Percentiles rank a stretch among this genome's conserved stretches.
phyloP scores from a whole-genome alignment of 1,139 yeast species.

The Pneumocystis canis region DNA sequence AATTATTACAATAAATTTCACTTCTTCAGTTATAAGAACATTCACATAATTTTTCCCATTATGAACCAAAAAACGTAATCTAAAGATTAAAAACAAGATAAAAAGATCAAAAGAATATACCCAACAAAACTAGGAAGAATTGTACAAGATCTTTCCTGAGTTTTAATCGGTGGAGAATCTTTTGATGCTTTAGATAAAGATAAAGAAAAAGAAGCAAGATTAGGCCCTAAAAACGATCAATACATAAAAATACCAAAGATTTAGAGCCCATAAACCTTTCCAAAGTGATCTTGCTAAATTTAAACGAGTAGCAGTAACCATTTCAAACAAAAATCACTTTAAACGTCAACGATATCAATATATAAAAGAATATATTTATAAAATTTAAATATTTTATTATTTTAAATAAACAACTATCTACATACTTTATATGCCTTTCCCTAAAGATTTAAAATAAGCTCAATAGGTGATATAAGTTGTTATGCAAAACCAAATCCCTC shows the following conservation, averaged over 20 bases:
- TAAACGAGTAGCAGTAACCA: neutral
- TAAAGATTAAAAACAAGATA: neutral
- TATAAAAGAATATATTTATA: neutral
- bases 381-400: neutral
- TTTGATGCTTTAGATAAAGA: conserved; percentile 76
- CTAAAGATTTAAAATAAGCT: neutral
- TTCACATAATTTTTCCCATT: conserved; percentile 92
- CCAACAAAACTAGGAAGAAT: conserved; percentile 93
- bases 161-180: conserved; percentile 73
- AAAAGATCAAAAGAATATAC: conserved; percentile 29
- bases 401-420: neutral
- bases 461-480: conserved; percentile 1
- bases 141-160: conserved; percentile 88
- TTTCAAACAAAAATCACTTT: neutral
- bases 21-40: conserved; percentile 61
- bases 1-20: neutral
- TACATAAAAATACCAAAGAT: neutral
- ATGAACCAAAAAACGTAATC: conserved; percentile 59
- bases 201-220: conserved; percentile 59
- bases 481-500: conserved; percentile 88
- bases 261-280: conserved; percentile 35
- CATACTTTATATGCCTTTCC: neutral
- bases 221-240: conserved; percentile 46
- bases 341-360: neutral
- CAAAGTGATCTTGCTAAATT: conserved; percentile 46